Conservation (phyloP, 148 eudicot genomes). For the Salicornia ramosissima region DNA sequence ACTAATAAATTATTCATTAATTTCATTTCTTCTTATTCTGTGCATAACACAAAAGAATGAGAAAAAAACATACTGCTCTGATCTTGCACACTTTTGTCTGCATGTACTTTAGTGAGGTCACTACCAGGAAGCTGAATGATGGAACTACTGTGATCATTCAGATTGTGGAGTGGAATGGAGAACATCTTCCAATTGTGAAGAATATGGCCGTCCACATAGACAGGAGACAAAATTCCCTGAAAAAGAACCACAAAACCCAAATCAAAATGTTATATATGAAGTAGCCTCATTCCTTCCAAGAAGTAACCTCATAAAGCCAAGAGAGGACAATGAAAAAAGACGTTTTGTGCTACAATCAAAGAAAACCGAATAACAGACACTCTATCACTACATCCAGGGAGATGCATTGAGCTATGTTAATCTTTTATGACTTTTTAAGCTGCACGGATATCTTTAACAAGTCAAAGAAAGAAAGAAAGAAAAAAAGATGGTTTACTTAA, state of each 20-base stretch:
- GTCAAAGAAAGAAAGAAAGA: background rate
- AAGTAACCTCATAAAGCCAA: background rate
- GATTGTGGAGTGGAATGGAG: slow-evolving; percentile 49
- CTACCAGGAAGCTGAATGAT: slow-evolving; percentile 26
- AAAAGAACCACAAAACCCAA: slow-evolving; percentile 16
- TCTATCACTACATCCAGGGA: background rate
- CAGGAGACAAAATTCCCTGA: slow-evolving; percentile 85
- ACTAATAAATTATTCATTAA: too few relatives aligned
- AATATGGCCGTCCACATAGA: slow-evolving; percentile 49
- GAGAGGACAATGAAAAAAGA: background rate
- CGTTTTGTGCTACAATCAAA: background rate
- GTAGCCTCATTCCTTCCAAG: too few relatives aligned
- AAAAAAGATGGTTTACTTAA: background rate
- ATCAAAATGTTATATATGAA: background rate
- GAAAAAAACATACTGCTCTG: slow-evolving; percentile 27
- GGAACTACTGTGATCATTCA: slow-evolving; percentile 39
- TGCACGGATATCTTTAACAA: background rate
- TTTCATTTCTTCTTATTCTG: too few relatives aligned
- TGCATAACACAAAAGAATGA: background rate
- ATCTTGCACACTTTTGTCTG: slow-evolving; percentile 32
- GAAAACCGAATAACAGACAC: background rate
- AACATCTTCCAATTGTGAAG: slow-evolving; percentile 76
- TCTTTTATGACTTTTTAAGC: background rate
- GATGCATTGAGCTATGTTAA: background rate
- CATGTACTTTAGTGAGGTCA: slow-evolving; percentile 22